These are phyloP conservation scores for Pseudoscleropodium purum DNA, from an alignment of 225 moss, liverwort and hornwort species.

Conservation along the genomic window DNA sequence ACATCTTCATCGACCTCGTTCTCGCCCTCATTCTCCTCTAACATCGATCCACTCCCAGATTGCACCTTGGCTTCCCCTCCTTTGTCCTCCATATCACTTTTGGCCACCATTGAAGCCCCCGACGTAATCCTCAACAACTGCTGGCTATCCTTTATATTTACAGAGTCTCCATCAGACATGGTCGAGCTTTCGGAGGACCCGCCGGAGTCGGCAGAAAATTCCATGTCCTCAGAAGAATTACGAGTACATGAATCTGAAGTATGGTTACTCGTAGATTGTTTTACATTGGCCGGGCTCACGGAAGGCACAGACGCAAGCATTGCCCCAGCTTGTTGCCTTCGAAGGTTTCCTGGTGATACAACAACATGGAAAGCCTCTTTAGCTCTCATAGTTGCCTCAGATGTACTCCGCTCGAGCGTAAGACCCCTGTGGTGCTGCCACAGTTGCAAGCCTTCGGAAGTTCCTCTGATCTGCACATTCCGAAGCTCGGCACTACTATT, in stretches of 20 bases:
- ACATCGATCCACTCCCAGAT: not conserved
- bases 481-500: constrained; percentile 16
- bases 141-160: constrained; percentile 12
- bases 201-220: constrained; percentile 25
- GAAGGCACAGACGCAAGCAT: constrained; percentile 41
- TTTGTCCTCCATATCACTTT: not conserved
- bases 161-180: constrained; percentile 47
- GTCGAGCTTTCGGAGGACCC: constrained; percentile 30
- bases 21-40: constrained; percentile 47
- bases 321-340: constrained; percentile 23
- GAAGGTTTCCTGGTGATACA: not conserved
- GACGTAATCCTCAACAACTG: constrained; percentile 16
- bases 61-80: not conserved
- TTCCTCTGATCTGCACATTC: constrained; percentile 36
- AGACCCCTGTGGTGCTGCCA: constrained; percentile 16
- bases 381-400: constrained; percentile 11
- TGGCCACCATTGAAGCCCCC: constrained; percentile 8
- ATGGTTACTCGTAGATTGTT: constrained; percentile 16
- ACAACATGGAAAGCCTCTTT: constrained; percentile 9
- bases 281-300: not conserved
- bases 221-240: constrained; percentile 9
- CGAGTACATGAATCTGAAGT: constrained; percentile 8
- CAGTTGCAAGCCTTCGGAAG: constrained; percentile 19
- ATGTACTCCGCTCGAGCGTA: constrained; percentile 12
- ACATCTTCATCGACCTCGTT: constrained; percentile 33